Evolutionary conservation across 176 grass and related monocot species (phyloP).

Genomic region (Leersia perrieri): DNA sequence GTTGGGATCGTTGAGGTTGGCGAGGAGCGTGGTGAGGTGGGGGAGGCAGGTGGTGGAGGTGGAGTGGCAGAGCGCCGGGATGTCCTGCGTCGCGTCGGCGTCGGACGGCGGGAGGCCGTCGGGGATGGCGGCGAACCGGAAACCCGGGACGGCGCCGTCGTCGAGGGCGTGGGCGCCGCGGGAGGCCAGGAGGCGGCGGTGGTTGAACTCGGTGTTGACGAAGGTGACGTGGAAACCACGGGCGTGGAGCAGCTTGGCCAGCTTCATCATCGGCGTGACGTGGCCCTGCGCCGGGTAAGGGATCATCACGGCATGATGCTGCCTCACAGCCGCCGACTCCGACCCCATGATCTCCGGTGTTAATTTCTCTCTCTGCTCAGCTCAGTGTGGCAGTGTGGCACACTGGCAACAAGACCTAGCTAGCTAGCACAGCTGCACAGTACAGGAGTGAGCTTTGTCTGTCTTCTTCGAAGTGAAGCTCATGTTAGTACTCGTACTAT

Average conservation of each 20-base stretch:
- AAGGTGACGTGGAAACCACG: constrained; percentile 62
- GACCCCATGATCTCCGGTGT: constrained; percentile 29
- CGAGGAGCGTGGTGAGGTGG: constrained; percentile 20
- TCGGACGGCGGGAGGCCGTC: constrained; percentile 45
- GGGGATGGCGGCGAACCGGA: constrained; percentile 36
- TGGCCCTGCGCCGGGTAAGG: constrained; percentile 67
- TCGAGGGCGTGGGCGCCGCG: neutral
- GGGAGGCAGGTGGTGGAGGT: constrained; percentile 45
- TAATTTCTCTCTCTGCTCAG: no score
- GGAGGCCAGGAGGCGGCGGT: constrained; percentile 29
- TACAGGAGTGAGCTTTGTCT: no score
- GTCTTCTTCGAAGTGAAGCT: no score
- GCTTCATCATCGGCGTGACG: constrained; percentile 60
- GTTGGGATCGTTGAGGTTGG: neutral
- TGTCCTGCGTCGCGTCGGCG: constrained; percentile 40
- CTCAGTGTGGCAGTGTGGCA: no score
- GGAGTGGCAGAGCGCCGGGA: constrained; percentile 38
- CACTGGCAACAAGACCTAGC: no score
- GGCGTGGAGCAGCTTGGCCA: constrained; percentile 46
- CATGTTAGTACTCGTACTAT: no score
- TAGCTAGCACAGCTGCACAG: no score
- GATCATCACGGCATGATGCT: constrained; percentile 45
- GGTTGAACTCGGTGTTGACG: constrained; percentile 58
- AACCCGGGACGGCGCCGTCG: constrained; percentile 8
- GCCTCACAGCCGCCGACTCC: neutral